Conservation (phyloP, 2,329 filamentous ascomycete genomes). For the Ophiocordyceps australis region DNA sequence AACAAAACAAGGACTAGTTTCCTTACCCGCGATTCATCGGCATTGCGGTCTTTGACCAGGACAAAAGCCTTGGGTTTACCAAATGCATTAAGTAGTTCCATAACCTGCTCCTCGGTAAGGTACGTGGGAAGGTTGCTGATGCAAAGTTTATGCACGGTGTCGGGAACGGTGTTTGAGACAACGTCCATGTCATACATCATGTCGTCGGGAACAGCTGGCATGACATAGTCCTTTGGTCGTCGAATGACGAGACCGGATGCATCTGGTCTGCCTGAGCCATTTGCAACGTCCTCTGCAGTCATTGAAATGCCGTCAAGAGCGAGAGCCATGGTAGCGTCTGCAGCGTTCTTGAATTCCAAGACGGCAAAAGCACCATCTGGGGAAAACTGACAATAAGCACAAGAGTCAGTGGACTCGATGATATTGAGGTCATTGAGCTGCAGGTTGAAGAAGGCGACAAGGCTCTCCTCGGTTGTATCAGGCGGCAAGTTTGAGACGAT, state of each 20-base stretch:
- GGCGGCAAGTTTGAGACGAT: slow-evolving; percentile 70
- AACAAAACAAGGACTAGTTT: too few relatives aligned
- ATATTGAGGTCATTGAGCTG: slow-evolving; percentile 96
- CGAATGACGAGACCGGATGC: slow-evolving; percentile 53
- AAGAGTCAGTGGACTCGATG: slow-evolving; percentile 67
- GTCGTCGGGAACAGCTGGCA: slow-evolving; percentile 61
- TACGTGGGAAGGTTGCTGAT: slow-evolving; percentile 79
- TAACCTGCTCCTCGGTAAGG: slow-evolving; percentile 79
- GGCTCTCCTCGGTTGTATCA: slow-evolving; percentile 52
- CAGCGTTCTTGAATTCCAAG: slow-evolving; percentile 73
- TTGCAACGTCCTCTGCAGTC: slow-evolving; percentile 47
- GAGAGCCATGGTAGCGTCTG: slow-evolving; percentile 79
- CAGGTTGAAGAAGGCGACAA: slow-evolving; percentile 83
- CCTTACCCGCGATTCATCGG: slow-evolving; percentile 71
- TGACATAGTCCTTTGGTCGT: slow-evolving; percentile 93
- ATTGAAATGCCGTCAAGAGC: slow-evolving; percentile 82
- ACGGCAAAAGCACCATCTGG: slow-evolving; percentile 67
- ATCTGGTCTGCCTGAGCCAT: slow-evolving; percentile 32
- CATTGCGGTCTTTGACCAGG: slow-evolving; percentile 70
- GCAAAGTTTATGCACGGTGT: slow-evolving; percentile 90
- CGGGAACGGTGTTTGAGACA: slow-evolving; percentile 65
- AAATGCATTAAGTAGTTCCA: slow-evolving; percentile 77
- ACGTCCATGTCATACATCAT: slow-evolving; percentile 57
- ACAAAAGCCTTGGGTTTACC: slow-evolving; percentile 86
- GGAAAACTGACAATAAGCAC: slow-evolving; percentile 65